Evolutionary conservation across 805 yeast genomes (phyloP).

Genomic region (Metschnikowia drakensbergensis): DNA sequence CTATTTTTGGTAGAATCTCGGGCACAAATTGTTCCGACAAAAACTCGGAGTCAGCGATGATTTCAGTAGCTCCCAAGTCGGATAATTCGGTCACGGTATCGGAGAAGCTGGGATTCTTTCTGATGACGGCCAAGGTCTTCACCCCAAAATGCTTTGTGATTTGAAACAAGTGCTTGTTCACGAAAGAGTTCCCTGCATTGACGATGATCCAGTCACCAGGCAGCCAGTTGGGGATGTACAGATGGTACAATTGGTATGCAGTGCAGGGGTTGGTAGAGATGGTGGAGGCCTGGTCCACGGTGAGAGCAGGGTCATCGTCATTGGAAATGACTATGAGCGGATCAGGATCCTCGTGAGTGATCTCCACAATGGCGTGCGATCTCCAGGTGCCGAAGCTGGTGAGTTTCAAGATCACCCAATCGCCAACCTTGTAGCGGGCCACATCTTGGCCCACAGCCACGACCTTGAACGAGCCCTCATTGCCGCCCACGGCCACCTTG

Average conservation of each 20-base stretch:
- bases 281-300: conserved; percentile 21
- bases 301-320: conserved; percentile 2
- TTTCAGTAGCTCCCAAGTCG: conserved; percentile 30
- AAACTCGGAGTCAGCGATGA: conserved; percentile 28
- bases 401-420: conserved; percentile 19
- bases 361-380: conserved; percentile 18
- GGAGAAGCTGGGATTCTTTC: conserved; percentile 23
- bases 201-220: conserved; percentile 31
- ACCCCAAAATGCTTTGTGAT: conserved; percentile 24
- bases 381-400: conserved; percentile 25
- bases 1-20: conserved; percentile 13
- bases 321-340: conserved; percentile 14
- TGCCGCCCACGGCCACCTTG: conserved; percentile 70
- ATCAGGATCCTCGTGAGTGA: conserved; percentile 10
- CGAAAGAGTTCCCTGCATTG: conserved; percentile 36
- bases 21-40: conserved; percentile 15
- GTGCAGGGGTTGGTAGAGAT: conserved; percentile 21
- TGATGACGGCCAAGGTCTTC: conserved; percentile 26
- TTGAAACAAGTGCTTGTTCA: conserved; percentile 28
- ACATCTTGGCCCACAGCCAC: conserved; percentile 62
- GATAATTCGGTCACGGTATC: conserved; percentile 21
- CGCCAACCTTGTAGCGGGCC: conserved; percentile 42
- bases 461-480: conserved; percentile 90
- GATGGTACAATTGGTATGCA: conserved; percentile 20
- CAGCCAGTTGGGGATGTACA: conserved; percentile 20